Percentiles rank a stretch among this genome's conserved stretches.
These are phyloP conservation scores for Pyrenula aspistea DNA, from an alignment of 495 filamentous ascomycete species.

Conservation along the genomic window DNA sequence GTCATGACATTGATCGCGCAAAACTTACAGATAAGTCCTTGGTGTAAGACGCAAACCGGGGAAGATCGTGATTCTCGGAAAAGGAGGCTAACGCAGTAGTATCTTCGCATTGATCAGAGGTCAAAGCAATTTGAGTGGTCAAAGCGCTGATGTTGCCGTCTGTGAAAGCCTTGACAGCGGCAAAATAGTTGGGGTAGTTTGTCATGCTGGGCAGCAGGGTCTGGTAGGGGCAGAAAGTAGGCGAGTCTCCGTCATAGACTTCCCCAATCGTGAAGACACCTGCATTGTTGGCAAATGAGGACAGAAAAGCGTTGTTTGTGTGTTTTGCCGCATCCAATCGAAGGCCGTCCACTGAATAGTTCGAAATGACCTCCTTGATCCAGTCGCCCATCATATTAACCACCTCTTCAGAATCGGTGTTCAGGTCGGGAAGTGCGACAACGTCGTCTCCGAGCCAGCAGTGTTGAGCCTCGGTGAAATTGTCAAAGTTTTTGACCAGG, in stretches of 20 bases:
- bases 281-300: conserved; percentile 40
- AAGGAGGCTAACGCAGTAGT: conserved; percentile 55
- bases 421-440: conserved; percentile 54
- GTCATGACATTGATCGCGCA: background rate
- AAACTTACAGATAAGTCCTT: conserved; percentile 27
- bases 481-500: conserved; percentile 47
- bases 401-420: conserved; percentile 49
- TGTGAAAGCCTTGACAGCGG: conserved; percentile 48
- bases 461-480: conserved; percentile 31
- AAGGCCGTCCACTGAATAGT: conserved; percentile 66
- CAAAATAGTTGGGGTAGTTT: conserved; percentile 61
- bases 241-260: conserved; percentile 42
- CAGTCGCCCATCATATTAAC: conserved; percentile 44
- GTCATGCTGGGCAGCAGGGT: conserved; percentile 37
- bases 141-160: conserved; percentile 39
- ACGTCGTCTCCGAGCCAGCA: conserved; percentile 53
- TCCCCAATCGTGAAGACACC: conserved; percentile 57
- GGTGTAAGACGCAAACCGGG: conserved; percentile 42
- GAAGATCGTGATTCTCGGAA: conserved; percentile 66
- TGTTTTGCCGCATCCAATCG: conserved; percentile 69
- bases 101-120: conserved; percentile 42
- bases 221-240: conserved; percentile 50
- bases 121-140: conserved; percentile 31
- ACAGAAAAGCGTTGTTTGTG: conserved; percentile 53
- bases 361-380: conserved; percentile 47